A percentile compares a stretch with the other conserved stretches of the same genome.
phyloP scores from a whole-genome alignment of 106 monocot species.

The Dendrobium huoshanense region DNA sequence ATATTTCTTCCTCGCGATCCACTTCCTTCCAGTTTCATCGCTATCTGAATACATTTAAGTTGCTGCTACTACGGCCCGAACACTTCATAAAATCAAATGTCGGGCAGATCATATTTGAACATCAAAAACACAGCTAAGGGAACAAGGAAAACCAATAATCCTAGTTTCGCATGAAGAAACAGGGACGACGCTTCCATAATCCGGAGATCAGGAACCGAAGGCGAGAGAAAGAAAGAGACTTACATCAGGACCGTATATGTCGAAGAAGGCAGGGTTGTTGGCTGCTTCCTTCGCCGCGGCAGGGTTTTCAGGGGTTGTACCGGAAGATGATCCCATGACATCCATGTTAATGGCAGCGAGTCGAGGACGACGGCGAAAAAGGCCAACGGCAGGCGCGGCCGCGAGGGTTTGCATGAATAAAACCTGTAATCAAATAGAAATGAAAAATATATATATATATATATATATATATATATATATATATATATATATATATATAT shows the following conservation, averaged over 20 bases:
- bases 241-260: conserved; percentile 2
- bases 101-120: too few relatives aligned
- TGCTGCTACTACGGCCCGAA: neutral
- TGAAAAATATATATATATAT: too few relatives aligned
- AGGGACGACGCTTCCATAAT: neutral
- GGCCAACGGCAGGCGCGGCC: too few relatives aligned
- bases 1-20: neutral
- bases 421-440: too few relatives aligned
- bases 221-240: neutral
- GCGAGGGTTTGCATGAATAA: too few relatives aligned
- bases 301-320: neutral
- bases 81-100: neutral
- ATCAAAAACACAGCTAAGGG: neutral
- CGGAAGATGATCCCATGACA: neutral
- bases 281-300: neutral
- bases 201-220: neutral
- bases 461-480: too few relatives aligned
- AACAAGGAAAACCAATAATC: neutral
- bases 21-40: neutral
- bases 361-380: too few relatives aligned
- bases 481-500: too few relatives aligned
- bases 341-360: too few relatives aligned
- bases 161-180: neutral
- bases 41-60: neutral
- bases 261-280: neutral